These are phyloP conservation scores for Suhomyces bolitotheri DNA, from an alignment of 1,139 yeast species.

Conservation along the genomic window DNA sequence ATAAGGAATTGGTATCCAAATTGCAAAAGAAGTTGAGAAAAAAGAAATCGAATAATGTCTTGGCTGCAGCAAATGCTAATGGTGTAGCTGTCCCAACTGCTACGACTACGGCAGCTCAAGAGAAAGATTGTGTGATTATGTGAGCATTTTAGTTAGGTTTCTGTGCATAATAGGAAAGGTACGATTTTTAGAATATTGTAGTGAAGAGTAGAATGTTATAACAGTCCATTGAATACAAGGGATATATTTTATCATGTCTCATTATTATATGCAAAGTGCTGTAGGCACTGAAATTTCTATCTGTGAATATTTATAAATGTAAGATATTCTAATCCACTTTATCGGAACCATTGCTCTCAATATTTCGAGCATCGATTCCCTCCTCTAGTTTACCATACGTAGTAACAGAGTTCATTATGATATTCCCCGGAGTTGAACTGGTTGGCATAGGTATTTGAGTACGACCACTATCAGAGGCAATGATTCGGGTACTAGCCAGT, in stretches of 20 bases:
- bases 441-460: conserved; percentile 1
- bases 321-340: conserved; percentile 31
- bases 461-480: conserved; percentile 8
- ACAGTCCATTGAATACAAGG: too few species aligned
- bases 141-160: conserved; percentile 16
- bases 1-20: conserved; percentile 34
- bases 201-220: too few species aligned
- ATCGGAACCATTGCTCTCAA: conserved; percentile 30
- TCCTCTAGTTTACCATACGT: conserved; percentile 16
- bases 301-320: too few species aligned
- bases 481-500: conserved; percentile 32
- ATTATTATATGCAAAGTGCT: too few species aligned
- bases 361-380: conserved; percentile 19
- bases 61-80: conserved; percentile 12
- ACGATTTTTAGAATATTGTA: background rate
- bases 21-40: conserved; percentile 33
- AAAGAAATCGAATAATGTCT: conserved; percentile 16
- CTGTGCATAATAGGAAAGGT: background rate
- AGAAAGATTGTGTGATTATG: conserved; percentile 49
- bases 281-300: too few species aligned
- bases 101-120: conserved; percentile 26
- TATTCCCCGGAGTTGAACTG: conserved; percentile 5
- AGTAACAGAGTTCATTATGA: conserved; percentile 12
- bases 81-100: conserved; percentile 8
- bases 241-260: too few species aligned